These are phyloP conservation scores for Verticillium zaregamsianum DNA, from an alignment of 2,329 filamentous ascomycete genomes.

Conservation along the genomic window DNA sequence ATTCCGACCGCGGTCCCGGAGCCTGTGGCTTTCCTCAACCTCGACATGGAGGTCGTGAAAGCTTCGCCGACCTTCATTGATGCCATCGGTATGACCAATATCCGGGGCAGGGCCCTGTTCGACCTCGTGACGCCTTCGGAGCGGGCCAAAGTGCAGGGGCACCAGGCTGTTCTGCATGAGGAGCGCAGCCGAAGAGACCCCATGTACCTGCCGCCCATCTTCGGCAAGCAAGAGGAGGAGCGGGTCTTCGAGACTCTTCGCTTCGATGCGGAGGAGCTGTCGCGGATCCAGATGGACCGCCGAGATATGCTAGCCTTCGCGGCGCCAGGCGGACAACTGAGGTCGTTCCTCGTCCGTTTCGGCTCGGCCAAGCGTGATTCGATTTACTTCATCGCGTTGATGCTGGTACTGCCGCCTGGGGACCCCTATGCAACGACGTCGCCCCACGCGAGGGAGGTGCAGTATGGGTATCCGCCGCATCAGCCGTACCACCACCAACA, in stretches of 20 bases:
- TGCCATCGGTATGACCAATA: conserved; percentile 43
- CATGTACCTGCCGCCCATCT: conserved; percentile 62
- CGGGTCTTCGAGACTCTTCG: conserved; percentile 51
- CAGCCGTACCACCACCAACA: background rate
- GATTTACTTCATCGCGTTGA: conserved; percentile 57
- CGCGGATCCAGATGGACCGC: conserved; percentile 46
- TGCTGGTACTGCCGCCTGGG: conserved; percentile 33
- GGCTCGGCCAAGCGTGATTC: conserved; percentile 57
- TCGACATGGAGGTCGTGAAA: conserved; percentile 54
- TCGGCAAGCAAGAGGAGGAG: conserved; percentile 49
- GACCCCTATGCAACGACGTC: conserved; percentile 41
- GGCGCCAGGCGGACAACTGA: conserved; percentile 45
- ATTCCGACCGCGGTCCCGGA: conserved; percentile 39
- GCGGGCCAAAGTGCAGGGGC: conserved; percentile 43
- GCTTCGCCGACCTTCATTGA: conserved; percentile 53
- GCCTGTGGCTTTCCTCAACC: conserved; percentile 54
- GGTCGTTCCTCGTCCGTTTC: conserved; percentile 46
- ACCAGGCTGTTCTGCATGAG: conserved; percentile 50
- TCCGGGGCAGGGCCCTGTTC: conserved; percentile 45
- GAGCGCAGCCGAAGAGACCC: conserved; percentile 56
- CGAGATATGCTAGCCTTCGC: conserved; percentile 53
- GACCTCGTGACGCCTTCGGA: conserved; percentile 52
- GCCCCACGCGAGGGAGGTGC: conserved; percentile 37
- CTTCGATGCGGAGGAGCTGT: conserved; percentile 49
- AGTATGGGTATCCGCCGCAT: conserved; percentile 36